Evolutionary conservation across 352 stramenopile species (phyloP), one percentile per base, ranked within the genome.

Genomic region (Pythium volutum): DNA sequence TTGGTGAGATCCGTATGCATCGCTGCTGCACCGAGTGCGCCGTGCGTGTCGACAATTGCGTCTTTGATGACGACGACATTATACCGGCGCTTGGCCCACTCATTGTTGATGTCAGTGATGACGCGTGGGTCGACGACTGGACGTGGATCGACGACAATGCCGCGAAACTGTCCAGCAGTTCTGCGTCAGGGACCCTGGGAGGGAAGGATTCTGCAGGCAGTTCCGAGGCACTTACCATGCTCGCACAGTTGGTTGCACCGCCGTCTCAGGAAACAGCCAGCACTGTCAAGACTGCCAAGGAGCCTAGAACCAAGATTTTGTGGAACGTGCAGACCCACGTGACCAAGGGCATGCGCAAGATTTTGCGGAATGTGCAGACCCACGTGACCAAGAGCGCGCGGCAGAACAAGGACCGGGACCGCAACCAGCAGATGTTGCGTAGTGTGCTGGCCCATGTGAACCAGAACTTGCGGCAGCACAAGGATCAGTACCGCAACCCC

Each of bases 11-110:
- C 22, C 58, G 48, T 31, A 78, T 84, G 65, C 83, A 82, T 41
- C 72, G 77, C 18, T 58, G 74, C 49, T 89, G 79, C 52, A 71
- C 85, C 18, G 67, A 71, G 14, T 89, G 79, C 29, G 68, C 87
- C 38, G 67, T 75, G 18, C 79, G 77, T 8, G 77, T 87, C 0
- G 74, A 89, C 67, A 64, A 68, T 0, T 89, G 79, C 52, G 39
- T 73, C 27, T 89, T 84, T 26, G 76, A 85, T 22, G 76, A 87
- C 62, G 76, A 84, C n/a, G 76, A 85, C 47, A 53, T 87, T 26
- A 26, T 81, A 27, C 51, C 66, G 4, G 77, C 69, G 9, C 59
- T 85, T 14, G 76, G 76, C 7, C 75, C 77, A 6, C 45, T 78
- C 25, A 58, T 88, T 4, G 71, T 88, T 0, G 64, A 70, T 15